Evolutionary conservation across 2,329 filamentous ascomycete species (phyloP).

Genomic region (Fusarium clavum): DNA sequence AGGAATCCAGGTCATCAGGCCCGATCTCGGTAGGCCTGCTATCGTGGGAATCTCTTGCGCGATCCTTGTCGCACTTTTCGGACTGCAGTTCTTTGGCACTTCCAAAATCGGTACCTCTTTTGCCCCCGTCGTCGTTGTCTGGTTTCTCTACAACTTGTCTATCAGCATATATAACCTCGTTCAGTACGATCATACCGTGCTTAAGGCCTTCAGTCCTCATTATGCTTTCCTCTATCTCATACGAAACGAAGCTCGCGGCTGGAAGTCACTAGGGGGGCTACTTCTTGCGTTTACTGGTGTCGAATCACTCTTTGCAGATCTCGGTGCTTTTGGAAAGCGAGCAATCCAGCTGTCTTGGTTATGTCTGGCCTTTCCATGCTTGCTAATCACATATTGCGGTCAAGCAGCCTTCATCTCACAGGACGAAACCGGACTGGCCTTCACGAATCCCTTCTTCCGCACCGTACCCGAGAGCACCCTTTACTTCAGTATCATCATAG

Average conservation of each 20-base stretch:
- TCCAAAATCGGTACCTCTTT: slow-evolving; percentile 69
- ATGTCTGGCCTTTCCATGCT: slow-evolving; percentile 73
- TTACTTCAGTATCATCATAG: slow-evolving; percentile 75
- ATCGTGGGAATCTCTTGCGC: slow-evolving; percentile 73
- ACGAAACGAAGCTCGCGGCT: slow-evolving; percentile 69
- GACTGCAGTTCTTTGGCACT: slow-evolving; percentile 73
- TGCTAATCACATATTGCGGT: slow-evolving; percentile 73
- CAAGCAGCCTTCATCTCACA: slow-evolving; percentile 78
- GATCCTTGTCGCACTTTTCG: slow-evolving; percentile 72
- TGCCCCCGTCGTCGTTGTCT: slow-evolving; percentile 74
- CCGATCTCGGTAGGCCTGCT: slow-evolving; percentile 65
- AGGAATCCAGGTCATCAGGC: slow-evolving; percentile 68
- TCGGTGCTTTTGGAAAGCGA: slow-evolving; percentile 77
- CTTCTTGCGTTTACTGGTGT: slow-evolving; percentile 81
- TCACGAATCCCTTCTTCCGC: slow-evolving; percentile 78
- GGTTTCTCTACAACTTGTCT: slow-evolving; percentile 71
- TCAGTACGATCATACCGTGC: slow-evolving; percentile 63
- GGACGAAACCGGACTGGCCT: slow-evolving; percentile 58
- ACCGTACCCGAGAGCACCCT: slow-evolving; percentile 74
- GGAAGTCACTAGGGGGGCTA: slow-evolving; percentile 76
- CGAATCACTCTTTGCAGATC: slow-evolving; percentile 82
- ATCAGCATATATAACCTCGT: slow-evolving; percentile 73
- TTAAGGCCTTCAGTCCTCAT: slow-evolving; percentile 68
- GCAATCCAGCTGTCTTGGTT: slow-evolving; percentile 82
- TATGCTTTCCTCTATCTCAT: slow-evolving; percentile 71